A percentile compares a stretch with the other conserved stretches of the same genome.
These are phyloP conservation scores for Ensete ventricosum DNA, from an alignment of 176 grass and related monocot species.

Conservation along the genomic window DNA sequence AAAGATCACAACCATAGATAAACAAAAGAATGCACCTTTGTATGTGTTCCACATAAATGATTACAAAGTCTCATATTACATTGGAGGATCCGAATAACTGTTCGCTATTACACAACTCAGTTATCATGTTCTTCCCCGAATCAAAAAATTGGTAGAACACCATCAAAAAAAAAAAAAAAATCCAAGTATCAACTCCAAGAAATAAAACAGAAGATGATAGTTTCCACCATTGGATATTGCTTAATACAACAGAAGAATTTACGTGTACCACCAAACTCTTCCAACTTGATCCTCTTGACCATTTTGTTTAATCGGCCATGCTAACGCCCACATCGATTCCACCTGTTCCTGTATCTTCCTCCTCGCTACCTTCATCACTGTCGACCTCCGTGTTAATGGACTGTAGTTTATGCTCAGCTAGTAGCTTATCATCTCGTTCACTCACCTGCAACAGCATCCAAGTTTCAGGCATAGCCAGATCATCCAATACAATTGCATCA, in stretches of 20 bases:
- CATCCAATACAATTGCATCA: neutral
- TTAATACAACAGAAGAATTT: neutral
- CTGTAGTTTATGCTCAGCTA: conserved; percentile 5
- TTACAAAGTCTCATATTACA: neutral
- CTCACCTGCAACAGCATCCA: conserved; percentile 5
- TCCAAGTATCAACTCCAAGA: neutral
- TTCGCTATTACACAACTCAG: neutral
- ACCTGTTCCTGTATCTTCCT: conserved; percentile 11
- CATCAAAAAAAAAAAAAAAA: neutral
- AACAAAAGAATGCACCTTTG: neutral
- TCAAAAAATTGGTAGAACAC: neutral
- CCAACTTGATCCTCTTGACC: neutral
- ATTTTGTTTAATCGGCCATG: neutral
- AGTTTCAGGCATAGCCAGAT: neutral
- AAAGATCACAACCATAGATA: neutral
- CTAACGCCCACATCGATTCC: conserved; percentile 3
- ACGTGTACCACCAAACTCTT: neutral
- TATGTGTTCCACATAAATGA: neutral
- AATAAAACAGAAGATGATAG: neutral
- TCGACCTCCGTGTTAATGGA: conserved; percentile 2
- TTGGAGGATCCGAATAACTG: neutral
- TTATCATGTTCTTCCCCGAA: neutral
- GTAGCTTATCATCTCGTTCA: conserved; percentile 19
- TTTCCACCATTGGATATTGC: neutral
- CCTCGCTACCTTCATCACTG: conserved; percentile 7